Evolutionary conservation across 1,284 basidiomycete species (phyloP), one percentile per base, ranked within the genome.

Genomic region (Boletus mariae): DNA sequence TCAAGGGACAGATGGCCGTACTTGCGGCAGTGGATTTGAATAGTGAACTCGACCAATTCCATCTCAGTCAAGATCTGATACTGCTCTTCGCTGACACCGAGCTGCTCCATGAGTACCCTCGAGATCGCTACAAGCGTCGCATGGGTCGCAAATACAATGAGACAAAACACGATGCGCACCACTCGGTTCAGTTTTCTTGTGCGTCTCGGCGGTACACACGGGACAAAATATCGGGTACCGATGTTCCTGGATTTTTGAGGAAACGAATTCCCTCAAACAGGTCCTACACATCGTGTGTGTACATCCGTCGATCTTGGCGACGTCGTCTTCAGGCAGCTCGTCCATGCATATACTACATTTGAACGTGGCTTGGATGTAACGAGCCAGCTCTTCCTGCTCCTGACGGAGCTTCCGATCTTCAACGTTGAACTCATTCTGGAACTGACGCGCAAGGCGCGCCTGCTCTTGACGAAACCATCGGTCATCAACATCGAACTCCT

Each of bases 191-290:
- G 45, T 38, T 10, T 60, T 40, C 26, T 17, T 49, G 20, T 52
- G 57, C 49, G 56, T 58, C 15, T 61, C 53, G 12, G 72, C 66
- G 4, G 71, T 62, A 57, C 85, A 87, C 12, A 71, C 61, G 1
- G 86, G 85, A 61, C 85, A 87, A 6, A 78, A 58, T 32, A 87
- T 78, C 0, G 85, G 84, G 57, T 79, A 86, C 10, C 75, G 73
- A 52, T 76, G 77, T 41, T 83, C 78, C 5, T 71, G 62, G 25
- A 87, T 68, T 63, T 79, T 79, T 4, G 73, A 70, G 11, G 61
- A 59, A 20, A 81, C 68, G 54, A 81, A 77, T 4, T 61, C 59
- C 20, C 20, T 20, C 20, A 20, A 20, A 20, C 20, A 20, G 20
- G 20, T 20, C 20, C 20, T 20, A 20, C 20, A 20, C 20, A 20